phyloP scores from a whole-genome alignment of 805 yeast species.

The Myxozyma geophila region DNA sequence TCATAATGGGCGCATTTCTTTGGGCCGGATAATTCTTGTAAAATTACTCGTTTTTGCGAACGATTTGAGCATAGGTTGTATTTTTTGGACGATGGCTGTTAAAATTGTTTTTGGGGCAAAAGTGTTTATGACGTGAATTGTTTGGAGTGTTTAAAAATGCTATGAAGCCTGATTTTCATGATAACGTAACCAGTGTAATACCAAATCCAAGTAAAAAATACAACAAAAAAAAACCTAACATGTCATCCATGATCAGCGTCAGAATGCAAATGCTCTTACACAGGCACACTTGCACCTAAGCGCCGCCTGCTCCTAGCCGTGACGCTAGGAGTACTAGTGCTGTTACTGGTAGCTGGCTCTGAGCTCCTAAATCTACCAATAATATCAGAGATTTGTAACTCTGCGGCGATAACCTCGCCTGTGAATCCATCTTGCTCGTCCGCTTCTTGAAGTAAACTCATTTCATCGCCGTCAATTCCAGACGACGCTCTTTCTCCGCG shows the following conservation, averaged over 20 bases:
- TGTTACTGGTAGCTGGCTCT: not conserved
- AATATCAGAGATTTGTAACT: conserved; percentile 23
- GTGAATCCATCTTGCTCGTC: conserved; percentile 34
- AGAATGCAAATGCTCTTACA: not conserved
- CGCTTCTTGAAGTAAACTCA: conserved; percentile 7
- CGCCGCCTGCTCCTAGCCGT: conserved; percentile 5
- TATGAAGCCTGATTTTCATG: too few species aligned
- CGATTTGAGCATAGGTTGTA: too few species aligned
- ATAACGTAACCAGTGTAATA: too few species aligned
- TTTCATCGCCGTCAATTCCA: not conserved
- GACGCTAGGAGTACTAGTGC: not conserved
- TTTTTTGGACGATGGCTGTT: too few species aligned
- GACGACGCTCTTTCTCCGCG: conserved; percentile 12
- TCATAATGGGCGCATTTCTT: too few species aligned
- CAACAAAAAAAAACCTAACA: not conserved
- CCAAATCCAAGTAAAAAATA: not conserved
- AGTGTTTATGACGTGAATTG: too few species aligned
- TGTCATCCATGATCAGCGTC: not conserved
- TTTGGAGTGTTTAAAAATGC: too few species aligned
- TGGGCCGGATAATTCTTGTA: too few species aligned
- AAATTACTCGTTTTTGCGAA: too few species aligned
- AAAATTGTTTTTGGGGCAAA: too few species aligned
- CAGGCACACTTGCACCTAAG: conserved; percentile 2
- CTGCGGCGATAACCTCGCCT: conserved; percentile 34
- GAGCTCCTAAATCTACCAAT: conserved; percentile 11